Conservation (phyloP, 345 rosid species). For the Turnera subulata region DNA sequence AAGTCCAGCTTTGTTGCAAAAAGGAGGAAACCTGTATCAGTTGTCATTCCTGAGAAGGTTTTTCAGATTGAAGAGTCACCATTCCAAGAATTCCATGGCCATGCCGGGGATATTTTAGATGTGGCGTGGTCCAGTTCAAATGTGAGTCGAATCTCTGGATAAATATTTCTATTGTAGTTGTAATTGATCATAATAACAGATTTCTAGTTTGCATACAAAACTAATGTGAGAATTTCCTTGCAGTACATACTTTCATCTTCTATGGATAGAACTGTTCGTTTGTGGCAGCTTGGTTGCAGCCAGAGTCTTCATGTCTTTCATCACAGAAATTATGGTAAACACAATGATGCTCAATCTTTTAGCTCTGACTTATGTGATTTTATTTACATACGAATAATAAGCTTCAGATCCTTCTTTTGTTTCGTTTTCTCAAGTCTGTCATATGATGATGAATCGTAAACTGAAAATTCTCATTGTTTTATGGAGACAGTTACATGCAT, state of each 20-base stretch:
- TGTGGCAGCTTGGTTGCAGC: constrained; percentile 61
- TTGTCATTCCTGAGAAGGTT: constrained; percentile 58
- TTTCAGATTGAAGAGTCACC: constrained; percentile 65
- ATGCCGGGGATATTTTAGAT: constrained; percentile 62
- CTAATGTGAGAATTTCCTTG: constrained; percentile 20
- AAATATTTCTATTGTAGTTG: not conserved
- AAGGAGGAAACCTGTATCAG: constrained; percentile 27
- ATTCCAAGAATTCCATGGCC: constrained; percentile 71
- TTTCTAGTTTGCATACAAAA: not conserved
- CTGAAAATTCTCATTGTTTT: constrained; percentile 10
- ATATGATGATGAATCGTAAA: not conserved
- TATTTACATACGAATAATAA: not conserved
- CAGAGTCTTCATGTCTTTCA: constrained; percentile 51
- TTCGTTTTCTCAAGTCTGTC: not conserved
- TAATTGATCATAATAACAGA: not conserved
- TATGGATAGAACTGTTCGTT: constrained; percentile 66
- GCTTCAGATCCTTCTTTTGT: not conserved
- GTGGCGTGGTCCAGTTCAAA: constrained; percentile 82
- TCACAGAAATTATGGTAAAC: constrained; percentile 67
- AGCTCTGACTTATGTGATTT: not conserved
- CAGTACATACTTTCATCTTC: constrained; percentile 81
- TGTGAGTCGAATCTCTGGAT: constrained; percentile 39
- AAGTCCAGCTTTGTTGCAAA: constrained; percentile 12
- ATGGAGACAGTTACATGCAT: constrained; percentile 76
- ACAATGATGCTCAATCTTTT: not conserved